Evolutionary conservation across 306 rosid species (phyloP).

Genomic region (Cyamopsis tetragonoloba): DNA sequence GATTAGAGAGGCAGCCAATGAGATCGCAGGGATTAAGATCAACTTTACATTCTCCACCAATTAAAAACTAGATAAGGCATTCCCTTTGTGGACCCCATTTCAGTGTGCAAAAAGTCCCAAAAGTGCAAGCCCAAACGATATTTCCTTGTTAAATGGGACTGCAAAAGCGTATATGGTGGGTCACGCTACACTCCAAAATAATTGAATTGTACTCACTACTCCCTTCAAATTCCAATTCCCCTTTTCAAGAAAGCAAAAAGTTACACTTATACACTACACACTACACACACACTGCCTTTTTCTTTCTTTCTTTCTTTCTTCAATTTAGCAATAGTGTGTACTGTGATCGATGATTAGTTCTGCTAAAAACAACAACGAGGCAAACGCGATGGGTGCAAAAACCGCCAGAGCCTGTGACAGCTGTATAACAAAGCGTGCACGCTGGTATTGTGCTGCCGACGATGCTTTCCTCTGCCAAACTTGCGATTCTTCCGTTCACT

Average conservation of each 20-base stretch:
- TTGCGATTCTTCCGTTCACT: conserved; percentile 84
- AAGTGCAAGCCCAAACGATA: conserved; percentile 41
- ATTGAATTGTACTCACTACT: conserved; percentile 7
- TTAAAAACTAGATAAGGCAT: conserved; percentile 55
- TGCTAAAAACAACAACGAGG: conserved; percentile 39
- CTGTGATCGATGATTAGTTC: too few species aligned
- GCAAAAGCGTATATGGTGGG: conserved; percentile 71
- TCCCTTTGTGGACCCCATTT: conserved; percentile 34
- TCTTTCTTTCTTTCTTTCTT: too few species aligned
- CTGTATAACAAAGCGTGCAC: conserved; percentile 82
- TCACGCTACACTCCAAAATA: background rate
- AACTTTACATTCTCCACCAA: conserved; percentile 42
- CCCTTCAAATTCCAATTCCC: too few species aligned
- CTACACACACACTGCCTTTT: too few species aligned
- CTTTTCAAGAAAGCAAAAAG: background rate
- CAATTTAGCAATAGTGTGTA: background rate
- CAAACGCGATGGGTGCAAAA: conserved; percentile 66
- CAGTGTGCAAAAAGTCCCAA: conserved; percentile 11
- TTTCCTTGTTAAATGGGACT: conserved; percentile 23
- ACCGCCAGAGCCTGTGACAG: conserved; percentile 87
- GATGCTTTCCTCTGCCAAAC: conserved; percentile 88
- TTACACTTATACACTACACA: background rate
- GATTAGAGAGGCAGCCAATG: conserved; percentile 47
- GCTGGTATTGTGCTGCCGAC: conserved; percentile 96
- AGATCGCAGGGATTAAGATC: conserved; percentile 38